Conservation (phyloP, 169 alveolate genomes). For the Plasmodium fragile region DNA sequence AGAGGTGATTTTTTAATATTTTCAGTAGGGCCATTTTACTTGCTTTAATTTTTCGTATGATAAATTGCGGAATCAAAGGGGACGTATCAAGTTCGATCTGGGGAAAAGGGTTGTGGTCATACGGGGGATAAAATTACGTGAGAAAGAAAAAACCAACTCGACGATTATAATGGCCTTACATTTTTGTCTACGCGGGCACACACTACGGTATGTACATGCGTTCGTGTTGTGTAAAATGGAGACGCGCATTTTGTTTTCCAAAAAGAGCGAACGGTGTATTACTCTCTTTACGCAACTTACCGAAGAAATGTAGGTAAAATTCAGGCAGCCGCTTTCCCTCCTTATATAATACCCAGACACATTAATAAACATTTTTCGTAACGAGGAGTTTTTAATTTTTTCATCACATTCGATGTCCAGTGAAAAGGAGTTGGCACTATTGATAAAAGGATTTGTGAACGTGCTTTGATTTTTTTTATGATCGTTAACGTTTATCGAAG, state of each 20-base stretch:
- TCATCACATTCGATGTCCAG: constrained; percentile 57
- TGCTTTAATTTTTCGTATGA: constrained; percentile 42
- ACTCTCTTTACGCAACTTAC: constrained; percentile 11
- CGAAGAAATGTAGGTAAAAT: constrained; percentile 37
- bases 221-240: background rate
- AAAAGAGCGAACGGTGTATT: background rate
- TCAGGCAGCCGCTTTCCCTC: constrained; percentile 3
- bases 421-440: constrained; percentile 22
- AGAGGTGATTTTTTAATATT: constrained; percentile 17
- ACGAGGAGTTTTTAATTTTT: constrained; percentile 15
- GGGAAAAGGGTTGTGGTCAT: background rate
- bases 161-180: background rate
- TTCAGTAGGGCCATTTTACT: constrained; percentile 17
- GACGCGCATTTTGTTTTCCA: background rate
- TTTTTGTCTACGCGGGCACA: background rate
- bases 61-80: constrained; percentile 41
- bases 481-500: constrained; percentile 48
- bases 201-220: background rate
- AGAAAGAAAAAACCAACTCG: background rate
- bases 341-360: constrained; percentile 29
- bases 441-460: constrained; percentile 24
- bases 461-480: constrained; percentile 11
- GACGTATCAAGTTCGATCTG: constrained; percentile 37
- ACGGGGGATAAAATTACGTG: background rate
- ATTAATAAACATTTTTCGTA: constrained; percentile 49